A percentile compares a stretch with the other conserved stretches of the same genome.
phyloP scores from a whole-genome alignment of 2,329 filamentous ascomycete genomes.

The Westerdykella sp. region DNA sequence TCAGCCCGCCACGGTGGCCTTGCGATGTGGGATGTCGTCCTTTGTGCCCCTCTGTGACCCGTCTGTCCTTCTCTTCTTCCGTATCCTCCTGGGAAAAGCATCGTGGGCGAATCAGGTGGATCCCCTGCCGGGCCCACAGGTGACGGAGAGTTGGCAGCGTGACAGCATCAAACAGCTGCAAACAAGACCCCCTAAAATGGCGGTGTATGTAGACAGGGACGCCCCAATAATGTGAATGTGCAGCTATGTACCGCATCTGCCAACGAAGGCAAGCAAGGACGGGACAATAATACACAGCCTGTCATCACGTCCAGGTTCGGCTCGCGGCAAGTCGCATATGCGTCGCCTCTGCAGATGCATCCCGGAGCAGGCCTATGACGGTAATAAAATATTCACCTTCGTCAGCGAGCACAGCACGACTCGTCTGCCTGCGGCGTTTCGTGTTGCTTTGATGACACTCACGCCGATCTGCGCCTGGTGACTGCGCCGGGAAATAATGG shows the following conservation, averaged over 20 bases:
- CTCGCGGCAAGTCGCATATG: conserved; percentile 14
- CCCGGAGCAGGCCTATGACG: conserved; percentile 1
- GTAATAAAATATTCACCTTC: conserved; percentile 1
- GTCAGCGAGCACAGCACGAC: no score
- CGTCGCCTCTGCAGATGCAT: conserved; percentile 4
- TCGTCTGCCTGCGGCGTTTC: no score
- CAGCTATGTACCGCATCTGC: no score
- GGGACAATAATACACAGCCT: neutral
- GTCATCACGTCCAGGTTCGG: conserved; percentile 6
- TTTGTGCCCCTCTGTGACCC: neutral
- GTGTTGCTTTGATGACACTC: no score
- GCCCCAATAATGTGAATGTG: no score
- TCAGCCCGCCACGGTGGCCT: neutral
- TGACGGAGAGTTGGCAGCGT: conserved; percentile 16
- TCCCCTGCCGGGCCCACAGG: conserved; percentile 4
- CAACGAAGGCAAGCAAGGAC: neutral
- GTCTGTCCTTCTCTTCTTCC: neutral
- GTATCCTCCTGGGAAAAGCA: conserved; percentile 18
- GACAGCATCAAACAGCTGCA: conserved; percentile 20
- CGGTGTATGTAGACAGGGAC: conserved; percentile 19
- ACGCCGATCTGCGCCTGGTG: no score
- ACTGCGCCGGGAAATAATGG: no score
- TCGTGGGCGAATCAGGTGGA: conserved; percentile 16
- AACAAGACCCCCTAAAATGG: conserved; percentile 23
- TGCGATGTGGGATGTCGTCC: neutral